Evolutionary conservation across 495 filamentous ascomycete genomes (phyloP), one percentile per base, ranked within the genome.

Genomic region (Daldinia concentrica): DNA sequence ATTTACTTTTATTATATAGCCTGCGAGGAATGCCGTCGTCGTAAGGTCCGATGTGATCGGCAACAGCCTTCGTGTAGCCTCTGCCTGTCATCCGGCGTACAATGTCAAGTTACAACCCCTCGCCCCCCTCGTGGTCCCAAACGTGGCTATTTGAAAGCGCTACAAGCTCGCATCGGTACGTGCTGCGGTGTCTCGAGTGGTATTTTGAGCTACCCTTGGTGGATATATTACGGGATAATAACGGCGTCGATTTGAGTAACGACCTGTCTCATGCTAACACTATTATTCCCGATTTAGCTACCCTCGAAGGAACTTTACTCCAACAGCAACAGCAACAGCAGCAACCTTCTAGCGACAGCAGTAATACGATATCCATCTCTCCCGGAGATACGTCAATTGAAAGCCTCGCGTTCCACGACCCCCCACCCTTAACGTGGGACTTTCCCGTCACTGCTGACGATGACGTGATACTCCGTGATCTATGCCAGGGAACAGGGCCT

Each of bases 21-120:
- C 19, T 73, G 71, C 39, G 71, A 73, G 63, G 71, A 73, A 73
- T 73, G 71, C 58, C 71, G 71, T 69, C 71, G 71, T 58, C 65
- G 71, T 26, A 73, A 73, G 62, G 71, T 73, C 27, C 71, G 71
- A 26, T 73, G 71, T 57, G 71, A 73, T 17, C 65, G 71, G 3
- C 65, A 73, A 15, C 71, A 73, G 22, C 71, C 71, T 43, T 66
- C 71, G 32, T 73, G 71, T 48, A 66, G 71, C 4, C 71, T 73
- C 26, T 73, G 71, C 54, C 27, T 62, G 14, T 66, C 65, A 51
- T 73, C 71, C 1, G 71, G 71, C 34, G 71, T 73, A 17, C 71
- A 45, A 58, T 73, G 71, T 19, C 71, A 73, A 57, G 62, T 73
- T 9, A 73, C 71, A 52, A 69, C 65, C 29, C 71, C 71, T 7